Percentiles rank a stretch among this genome's conserved stretches.
phyloP scores from a whole-genome alignment of 2,329 filamentous ascomycete species.

The Colletotrichum lentis region DNA sequence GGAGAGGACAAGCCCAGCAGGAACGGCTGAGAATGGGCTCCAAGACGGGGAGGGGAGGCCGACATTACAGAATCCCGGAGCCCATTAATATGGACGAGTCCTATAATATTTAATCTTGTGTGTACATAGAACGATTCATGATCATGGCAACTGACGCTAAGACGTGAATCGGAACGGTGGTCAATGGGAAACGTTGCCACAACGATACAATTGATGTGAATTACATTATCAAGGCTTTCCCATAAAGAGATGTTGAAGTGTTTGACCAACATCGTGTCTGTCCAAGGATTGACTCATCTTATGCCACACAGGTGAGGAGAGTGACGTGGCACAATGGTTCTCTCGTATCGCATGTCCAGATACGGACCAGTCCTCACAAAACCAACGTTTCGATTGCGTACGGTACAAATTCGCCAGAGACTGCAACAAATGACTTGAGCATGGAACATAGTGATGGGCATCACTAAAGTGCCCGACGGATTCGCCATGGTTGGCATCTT shows the following conservation, averaged over 20 bases:
- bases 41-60: constrained; percentile 34
- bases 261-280: not conserved
- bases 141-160: constrained; percentile 36
- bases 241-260: not conserved
- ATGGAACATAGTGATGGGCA: not conserved
- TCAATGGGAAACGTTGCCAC: constrained; percentile 37
- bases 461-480: not conserved
- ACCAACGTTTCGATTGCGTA: not conserved
- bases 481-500: not conserved
- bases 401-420: not conserved
- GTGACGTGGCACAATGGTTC: too few relatives aligned
- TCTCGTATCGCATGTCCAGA: not conserved
- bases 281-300: too few relatives aligned
- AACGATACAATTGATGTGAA: constrained; percentile 35
- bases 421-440: not conserved
- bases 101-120: constrained; percentile 46
- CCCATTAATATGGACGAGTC: constrained; percentile 36
- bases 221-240: not conserved
- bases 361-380: not conserved
- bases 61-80: constrained; percentile 33
- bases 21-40: constrained; percentile 29
- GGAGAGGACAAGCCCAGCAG: constrained; percentile 33
- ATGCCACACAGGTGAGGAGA: too few relatives aligned
- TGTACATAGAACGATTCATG: constrained; percentile 43
- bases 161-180: constrained; percentile 35